Conservation (phyloP, 1,284 basidiomycete genomes). For the Malassezia restricta region DNA sequence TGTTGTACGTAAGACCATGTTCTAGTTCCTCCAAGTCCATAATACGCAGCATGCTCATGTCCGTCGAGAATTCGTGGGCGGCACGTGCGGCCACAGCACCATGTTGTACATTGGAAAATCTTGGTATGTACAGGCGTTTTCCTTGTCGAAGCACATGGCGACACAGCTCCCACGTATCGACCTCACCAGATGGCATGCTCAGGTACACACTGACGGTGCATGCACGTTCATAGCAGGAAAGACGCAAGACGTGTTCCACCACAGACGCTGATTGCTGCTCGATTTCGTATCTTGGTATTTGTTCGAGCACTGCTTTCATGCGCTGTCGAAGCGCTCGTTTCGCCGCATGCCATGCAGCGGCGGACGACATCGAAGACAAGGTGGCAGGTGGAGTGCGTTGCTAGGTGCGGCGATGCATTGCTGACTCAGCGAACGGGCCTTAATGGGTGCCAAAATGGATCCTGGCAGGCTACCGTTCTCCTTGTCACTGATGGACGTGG, state of each 20-base stretch:
- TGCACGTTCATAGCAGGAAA: conserved; percentile 32
- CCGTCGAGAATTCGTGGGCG: conserved; percentile 23
- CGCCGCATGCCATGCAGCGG: neutral
- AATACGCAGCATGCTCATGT: conserved; percentile 47
- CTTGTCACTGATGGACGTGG: neutral
- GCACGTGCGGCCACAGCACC: conserved; percentile 17
- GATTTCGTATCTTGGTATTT: neutral
- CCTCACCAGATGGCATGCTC: conserved; percentile 43
- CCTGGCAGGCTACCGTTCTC: neutral
- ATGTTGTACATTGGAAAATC: conserved; percentile 35
- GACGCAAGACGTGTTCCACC: neutral
- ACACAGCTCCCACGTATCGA: conserved; percentile 46
- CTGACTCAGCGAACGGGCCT: neutral
- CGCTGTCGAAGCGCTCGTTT: neutral
- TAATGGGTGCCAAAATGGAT: neutral
- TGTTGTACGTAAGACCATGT: conserved; percentile 32
- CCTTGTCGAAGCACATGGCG: conserved; percentile 30
- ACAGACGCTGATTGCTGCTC: conserved; percentile 3
- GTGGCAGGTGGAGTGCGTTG: no score
- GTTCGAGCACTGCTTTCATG: neutral
- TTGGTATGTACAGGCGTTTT: conserved; percentile 47
- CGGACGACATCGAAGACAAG: no score
- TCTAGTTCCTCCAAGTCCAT: conserved; percentile 33
- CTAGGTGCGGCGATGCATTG: no score
- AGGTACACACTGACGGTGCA: conserved; percentile 44